Conservation (phyloP, 176 grass and related monocot species). For the Oryza glumipatula region DNA sequence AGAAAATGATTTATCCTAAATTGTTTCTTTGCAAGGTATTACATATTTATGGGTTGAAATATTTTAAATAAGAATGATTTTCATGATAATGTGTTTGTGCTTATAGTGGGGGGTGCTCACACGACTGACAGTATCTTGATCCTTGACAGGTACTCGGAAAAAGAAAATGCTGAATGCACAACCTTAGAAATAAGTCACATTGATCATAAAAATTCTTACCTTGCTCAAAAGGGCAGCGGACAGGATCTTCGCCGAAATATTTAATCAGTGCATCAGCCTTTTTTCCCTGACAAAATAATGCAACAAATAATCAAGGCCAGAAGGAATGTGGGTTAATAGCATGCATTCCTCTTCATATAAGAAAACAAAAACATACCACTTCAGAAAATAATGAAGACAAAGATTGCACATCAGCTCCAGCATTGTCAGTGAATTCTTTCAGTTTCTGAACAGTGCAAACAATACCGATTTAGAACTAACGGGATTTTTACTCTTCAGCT, state of each 20-base stretch:
- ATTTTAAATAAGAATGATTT: conserved; percentile 12
- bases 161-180: neutral
- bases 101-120: neutral
- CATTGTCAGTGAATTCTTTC: conserved; percentile 88
- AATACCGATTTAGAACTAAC: conserved; percentile 32
- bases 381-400: conserved; percentile 80
- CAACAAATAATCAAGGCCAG: conserved; percentile 33
- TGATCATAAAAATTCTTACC: conserved; percentile 45
- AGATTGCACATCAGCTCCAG: conserved; percentile 81
- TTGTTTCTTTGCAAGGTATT: neutral
- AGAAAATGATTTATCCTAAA: neutral
- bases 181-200: neutral
- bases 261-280: conserved; percentile 88
- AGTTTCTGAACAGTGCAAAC: conserved; percentile 61
- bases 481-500: neutral
- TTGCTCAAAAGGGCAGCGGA: conserved; percentile 98
- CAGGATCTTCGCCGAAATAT: conserved; percentile 98
- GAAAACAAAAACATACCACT: conserved; percentile 64
- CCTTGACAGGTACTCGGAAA: neutral
- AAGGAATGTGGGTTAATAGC: conserved; percentile 18
- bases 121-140: neutral
- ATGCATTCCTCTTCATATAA: neutral
- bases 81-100: neutral
- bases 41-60: neutral
- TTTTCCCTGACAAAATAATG: conserved; percentile 64